phyloP scores from a whole-genome alignment of 75 land plant species.

The Pinus tabuliformis region DNA sequence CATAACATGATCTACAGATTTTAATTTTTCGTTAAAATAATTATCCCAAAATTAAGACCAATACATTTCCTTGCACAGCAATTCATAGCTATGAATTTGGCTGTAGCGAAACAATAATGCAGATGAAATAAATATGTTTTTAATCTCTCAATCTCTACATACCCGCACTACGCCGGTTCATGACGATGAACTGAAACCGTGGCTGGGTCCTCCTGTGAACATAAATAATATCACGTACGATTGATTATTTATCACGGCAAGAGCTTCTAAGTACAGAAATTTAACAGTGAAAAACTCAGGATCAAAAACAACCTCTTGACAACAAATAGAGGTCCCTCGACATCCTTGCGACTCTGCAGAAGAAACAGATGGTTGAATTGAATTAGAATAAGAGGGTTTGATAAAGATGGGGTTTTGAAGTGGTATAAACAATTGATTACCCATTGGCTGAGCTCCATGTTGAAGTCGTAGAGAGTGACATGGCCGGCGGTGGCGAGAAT shows the following conservation, averaged over 20 bases:
- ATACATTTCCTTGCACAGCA: not conserved
- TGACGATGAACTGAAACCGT: conserved; percentile 53
- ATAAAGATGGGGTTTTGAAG: not conserved
- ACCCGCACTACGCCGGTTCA: conserved; percentile 60
- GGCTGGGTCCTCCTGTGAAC: conserved; percentile 40
- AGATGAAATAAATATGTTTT: not conserved
- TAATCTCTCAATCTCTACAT: not conserved
- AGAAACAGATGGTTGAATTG: not conserved
- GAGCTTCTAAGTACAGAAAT: not conserved
- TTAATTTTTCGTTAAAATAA: too few species aligned
- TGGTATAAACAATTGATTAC: conserved; percentile 9
- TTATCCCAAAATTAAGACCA: not conserved
- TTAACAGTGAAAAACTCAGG: not conserved
- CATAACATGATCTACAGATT: not conserved
- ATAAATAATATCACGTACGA: not conserved
- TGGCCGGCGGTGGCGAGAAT: conserved; percentile 56
- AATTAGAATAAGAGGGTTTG: not conserved
- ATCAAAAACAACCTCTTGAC: conserved; percentile 33
- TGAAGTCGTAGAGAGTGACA: conserved; percentile 57
- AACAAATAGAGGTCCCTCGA: conserved; percentile 54
- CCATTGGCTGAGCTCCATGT: conserved; percentile 45
- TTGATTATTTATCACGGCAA: not conserved
- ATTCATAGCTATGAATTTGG: too few species aligned
- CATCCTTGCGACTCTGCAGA: conserved; percentile 58
- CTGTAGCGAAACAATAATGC: not conserved